Percentiles rank a stretch among this genome's conserved stretches.
These are phyloP conservation scores for Plasmodium gonderi DNA, from an alignment of 169 alveolate species.

Conservation along the genomic window DNA sequence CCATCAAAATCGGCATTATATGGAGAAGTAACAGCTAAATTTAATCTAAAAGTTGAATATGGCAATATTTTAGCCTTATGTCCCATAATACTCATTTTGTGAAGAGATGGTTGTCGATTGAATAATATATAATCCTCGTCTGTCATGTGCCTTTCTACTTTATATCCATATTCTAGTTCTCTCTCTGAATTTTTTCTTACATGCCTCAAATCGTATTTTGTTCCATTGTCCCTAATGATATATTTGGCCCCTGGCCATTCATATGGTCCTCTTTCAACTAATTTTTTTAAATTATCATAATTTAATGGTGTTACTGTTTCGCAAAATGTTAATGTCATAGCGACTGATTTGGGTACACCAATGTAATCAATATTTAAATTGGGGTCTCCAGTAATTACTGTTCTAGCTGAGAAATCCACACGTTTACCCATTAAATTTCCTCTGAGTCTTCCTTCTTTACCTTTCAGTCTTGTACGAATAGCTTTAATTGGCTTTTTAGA, in stretches of 20 bases:
- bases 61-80: slow-evolving; percentile 98
- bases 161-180: slow-evolving; percentile 95
- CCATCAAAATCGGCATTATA: slow-evolving; percentile 99
- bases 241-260: slow-evolving; percentile 99
- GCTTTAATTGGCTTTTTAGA: slow-evolving; percentile 98
- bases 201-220: slow-evolving; percentile 90
- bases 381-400: slow-evolving; percentile 99
- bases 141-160: slow-evolving; percentile 99
- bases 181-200: slow-evolving; percentile 89
- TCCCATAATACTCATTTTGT: slow-evolving; percentile 99
- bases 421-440: slow-evolving; percentile 99
- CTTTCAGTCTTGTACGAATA: slow-evolving; percentile 98
- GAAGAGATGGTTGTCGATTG: slow-evolving; percentile 99
- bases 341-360: slow-evolving; percentile 99
- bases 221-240: slow-evolving; percentile 96
- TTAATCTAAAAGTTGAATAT: slow-evolving; percentile 98
- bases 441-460: slow-evolving; percentile 99
- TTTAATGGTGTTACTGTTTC: slow-evolving; percentile 98
- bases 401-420: slow-evolving; percentile 99
- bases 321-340: slow-evolving; percentile 98
- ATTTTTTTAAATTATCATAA: slow-evolving; percentile 91
- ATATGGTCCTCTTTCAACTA: slow-evolving; percentile 97
- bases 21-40: slow-evolving; percentile 99
- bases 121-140: slow-evolving; percentile 99
- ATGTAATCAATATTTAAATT: slow-evolving; percentile 94